Evolutionary conservation across 176 grass and related monocot species (phyloP).

Genomic region (Cenchrus fungigraminus): DNA sequence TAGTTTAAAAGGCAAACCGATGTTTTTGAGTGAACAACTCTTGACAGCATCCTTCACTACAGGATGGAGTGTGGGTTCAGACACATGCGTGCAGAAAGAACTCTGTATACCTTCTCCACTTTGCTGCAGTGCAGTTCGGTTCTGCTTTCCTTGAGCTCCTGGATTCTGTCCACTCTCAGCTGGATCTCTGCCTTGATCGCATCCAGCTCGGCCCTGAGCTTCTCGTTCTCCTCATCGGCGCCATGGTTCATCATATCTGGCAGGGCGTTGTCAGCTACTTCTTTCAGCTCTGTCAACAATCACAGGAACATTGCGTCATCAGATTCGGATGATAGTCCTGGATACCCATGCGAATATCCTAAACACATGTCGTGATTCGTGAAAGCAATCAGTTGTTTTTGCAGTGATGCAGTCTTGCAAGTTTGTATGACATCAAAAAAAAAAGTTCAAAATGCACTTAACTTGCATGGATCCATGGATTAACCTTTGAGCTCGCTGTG

Average conservation of each 20-base stretch:
- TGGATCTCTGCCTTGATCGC: not conserved
- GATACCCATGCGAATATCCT: not conserved
- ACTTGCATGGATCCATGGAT: too few relatives aligned
- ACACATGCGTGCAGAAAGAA: not conserved
- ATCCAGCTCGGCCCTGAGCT: not conserved
- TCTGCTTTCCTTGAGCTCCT: constrained; percentile 11
- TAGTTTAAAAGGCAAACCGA: not conserved
- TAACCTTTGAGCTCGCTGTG: constrained; percentile 4
- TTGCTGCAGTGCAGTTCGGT: constrained; percentile 5
- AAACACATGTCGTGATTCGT: too few relatives aligned
- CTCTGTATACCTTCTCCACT: constrained; percentile 32
- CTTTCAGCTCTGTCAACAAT: constrained; percentile 22
- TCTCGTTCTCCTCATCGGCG: constrained; percentile 14
- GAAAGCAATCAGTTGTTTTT: too few relatives aligned
- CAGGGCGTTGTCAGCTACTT: not conserved
- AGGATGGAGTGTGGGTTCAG: not conserved
- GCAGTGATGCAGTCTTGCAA: too few relatives aligned
- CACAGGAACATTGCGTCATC: not conserved
- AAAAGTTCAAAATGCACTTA: too few relatives aligned
- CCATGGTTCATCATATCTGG: not conserved
- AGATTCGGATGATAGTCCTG: not conserved
- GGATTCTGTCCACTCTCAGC: not conserved
- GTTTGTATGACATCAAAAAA: too few relatives aligned
- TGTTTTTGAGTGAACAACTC: not conserved
- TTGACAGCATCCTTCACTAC: not conserved